Evolutionary conservation across 495 filamentous ascomycete species (phyloP).

Genomic region (Bryoglossum gracile): DNA sequence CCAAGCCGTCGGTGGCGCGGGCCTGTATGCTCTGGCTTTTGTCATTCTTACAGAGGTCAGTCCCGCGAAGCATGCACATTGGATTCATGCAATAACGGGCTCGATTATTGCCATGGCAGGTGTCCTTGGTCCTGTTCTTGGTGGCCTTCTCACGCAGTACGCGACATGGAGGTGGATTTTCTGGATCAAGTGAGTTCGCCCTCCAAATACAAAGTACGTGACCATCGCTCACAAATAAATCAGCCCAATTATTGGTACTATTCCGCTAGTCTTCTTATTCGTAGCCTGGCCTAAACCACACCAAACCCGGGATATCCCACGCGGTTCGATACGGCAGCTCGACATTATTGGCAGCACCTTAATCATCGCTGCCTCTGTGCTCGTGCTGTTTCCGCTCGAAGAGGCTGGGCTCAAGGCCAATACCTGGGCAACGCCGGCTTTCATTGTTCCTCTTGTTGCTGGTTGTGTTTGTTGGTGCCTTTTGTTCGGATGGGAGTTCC

Average conservation of each 20-base stretch:
- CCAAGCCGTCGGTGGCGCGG: constrained; percentile 35
- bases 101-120: constrained; percentile 27
- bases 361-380: constrained; percentile 44
- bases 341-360: constrained; percentile 52
- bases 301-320: constrained; percentile 2
- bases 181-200: constrained; percentile 41
- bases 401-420: constrained; percentile 43
- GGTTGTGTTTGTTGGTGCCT: constrained; percentile 40
- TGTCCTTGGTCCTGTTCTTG: constrained; percentile 36
- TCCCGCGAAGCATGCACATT: constrained; percentile 27
- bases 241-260: constrained; percentile 13
- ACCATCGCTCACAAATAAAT: constrained; percentile 1
- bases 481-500: constrained; percentile 40
- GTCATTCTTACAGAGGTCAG: constrained; percentile 42
- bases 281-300: constrained; percentile 16
- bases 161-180: constrained; percentile 44
- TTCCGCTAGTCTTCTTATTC: constrained; percentile 14
- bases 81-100: constrained; percentile 29
- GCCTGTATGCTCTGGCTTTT: constrained; percentile 41
- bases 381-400: constrained; percentile 52
- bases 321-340: constrained; percentile 32
- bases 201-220: constrained; percentile 26
- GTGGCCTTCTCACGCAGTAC: constrained; percentile 35
- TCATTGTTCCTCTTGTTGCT: constrained; percentile 35
- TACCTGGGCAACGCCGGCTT: constrained; percentile 37